Evolutionary conservation across 495 filamentous ascomycete species (phyloP).

Genomic region (Penicillium canescens): DNA sequence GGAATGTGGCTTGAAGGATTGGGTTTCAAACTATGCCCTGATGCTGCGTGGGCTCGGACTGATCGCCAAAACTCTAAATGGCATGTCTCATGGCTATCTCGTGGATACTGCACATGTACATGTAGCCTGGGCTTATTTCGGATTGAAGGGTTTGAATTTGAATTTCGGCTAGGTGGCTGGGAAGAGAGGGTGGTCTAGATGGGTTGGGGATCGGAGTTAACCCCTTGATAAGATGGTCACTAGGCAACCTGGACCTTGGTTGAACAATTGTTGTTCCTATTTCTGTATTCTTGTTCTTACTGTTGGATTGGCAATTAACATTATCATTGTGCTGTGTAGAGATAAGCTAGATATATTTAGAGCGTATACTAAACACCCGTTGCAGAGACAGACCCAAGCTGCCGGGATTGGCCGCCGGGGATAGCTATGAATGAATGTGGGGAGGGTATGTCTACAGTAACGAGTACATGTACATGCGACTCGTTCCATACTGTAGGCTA

Average conservation of each 20-base stretch:
- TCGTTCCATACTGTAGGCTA: too few relatives aligned
- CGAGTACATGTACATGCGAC: too few relatives aligned
- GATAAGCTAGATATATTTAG: background rate
- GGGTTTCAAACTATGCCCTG: conserved; percentile 16
- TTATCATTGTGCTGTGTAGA: too few relatives aligned
- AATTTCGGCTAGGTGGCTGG: background rate
- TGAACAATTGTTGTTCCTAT: too few relatives aligned
- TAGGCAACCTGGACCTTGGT: background rate
- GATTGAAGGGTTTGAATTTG: background rate
- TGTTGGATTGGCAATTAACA: too few relatives aligned
- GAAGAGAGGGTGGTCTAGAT: background rate
- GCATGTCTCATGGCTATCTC: background rate
- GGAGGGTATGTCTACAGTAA: background rate
- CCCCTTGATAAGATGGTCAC: background rate
- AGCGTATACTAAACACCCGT: too few relatives aligned
- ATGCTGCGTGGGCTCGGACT: conserved; percentile 4
- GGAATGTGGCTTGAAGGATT: conserved; percentile 16
- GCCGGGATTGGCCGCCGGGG: too few relatives aligned
- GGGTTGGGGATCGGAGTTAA: background rate
- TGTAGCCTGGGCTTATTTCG: background rate
- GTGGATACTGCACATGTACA: too few relatives aligned
- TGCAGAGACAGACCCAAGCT: background rate
- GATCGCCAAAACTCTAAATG: conserved; percentile 5
- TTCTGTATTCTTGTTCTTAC: too few relatives aligned
- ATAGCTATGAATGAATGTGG: background rate